Evolutionary conservation across 495 filamentous ascomycete species (phyloP).

Genomic region (Aspergillus kassunensis): DNA sequence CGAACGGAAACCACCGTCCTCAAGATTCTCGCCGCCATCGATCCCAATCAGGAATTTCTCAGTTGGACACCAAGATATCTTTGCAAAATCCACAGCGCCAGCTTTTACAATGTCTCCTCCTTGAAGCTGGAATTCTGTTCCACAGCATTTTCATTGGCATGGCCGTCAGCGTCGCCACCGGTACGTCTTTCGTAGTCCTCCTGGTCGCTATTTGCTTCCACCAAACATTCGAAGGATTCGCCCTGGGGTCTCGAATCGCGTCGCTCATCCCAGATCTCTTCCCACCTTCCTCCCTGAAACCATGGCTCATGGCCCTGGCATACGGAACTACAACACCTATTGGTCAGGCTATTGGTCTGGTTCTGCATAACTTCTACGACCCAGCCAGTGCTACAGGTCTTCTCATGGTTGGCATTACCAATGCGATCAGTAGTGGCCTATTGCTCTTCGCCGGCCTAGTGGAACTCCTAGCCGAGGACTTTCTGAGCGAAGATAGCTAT

Average conservation of each 20-base stretch:
- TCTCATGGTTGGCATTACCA: conserved; percentile 89
- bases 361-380: conserved; percentile 79
- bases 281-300: conserved; percentile 48
- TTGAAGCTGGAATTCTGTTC: conserved; percentile 83
- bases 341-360: conserved; percentile 83
- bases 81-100: conserved; percentile 51
- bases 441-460: conserved; percentile 89
- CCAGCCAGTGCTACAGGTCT: conserved; percentile 76
- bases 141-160: conserved; percentile 89
- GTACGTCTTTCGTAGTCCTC: conserved; percentile 73
- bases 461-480: conserved; percentile 90
- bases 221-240: conserved; percentile 78
- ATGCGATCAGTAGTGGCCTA: conserved; percentile 82
- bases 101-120: conserved; percentile 71
- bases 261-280: conserved; percentile 55
- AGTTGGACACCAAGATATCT: conserved; percentile 20
- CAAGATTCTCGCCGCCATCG: conserved; percentile 11
- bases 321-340: conserved; percentile 90
- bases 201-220: conserved; percentile 80
- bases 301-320: conserved; percentile 93
- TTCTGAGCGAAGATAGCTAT: conserved; percentile 86
- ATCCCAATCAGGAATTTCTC: conserved; percentile 14
- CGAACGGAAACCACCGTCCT: conserved; percentile 13
- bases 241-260: conserved; percentile 69
- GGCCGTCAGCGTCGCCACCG: conserved; percentile 78